Evolutionary conservation across 2,329 filamentous ascomycete species (phyloP).

Genomic region (Trichophyton simii): DNA sequence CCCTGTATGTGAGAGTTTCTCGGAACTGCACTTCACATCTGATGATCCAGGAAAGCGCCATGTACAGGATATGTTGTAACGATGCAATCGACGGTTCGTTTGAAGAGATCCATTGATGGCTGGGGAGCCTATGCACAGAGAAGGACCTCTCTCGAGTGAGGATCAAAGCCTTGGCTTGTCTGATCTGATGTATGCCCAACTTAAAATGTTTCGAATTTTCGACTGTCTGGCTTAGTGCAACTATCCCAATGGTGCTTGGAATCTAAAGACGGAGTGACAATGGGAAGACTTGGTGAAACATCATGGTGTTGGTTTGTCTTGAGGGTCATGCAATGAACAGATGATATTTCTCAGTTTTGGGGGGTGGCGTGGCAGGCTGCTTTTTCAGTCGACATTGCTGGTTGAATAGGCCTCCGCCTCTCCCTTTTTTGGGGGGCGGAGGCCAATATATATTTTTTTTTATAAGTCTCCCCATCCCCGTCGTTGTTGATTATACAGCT

Average conservation of each 20-base stretch:
- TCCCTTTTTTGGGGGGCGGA: constrained; percentile 17
- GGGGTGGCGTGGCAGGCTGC: neutral
- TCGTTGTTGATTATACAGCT: constrained; percentile 11
- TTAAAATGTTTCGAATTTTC: constrained; percentile 8
- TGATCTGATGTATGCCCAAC: constrained; percentile 30
- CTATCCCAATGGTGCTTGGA: neutral
- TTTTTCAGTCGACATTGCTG: neutral
- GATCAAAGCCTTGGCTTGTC: constrained; percentile 93
- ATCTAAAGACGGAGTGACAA: neutral
- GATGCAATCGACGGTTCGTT: neutral
- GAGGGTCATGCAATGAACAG: neutral
- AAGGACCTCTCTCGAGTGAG: constrained; percentile 85
- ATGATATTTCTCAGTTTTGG: neutral
- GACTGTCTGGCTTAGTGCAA: constrained; percentile 7
- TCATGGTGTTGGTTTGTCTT: neutral
- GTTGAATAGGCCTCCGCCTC: constrained; percentile 1
- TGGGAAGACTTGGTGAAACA: neutral
- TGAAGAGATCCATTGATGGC: neutral
- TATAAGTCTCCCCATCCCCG: constrained; percentile 24
- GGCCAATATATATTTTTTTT: constrained; percentile 24
- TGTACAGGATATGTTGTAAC: neutral
- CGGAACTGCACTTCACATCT: neutral
- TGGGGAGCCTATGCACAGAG: constrained; percentile 7
- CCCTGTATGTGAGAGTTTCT: neutral
- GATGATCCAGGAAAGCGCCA: neutral